A percentile compares a stretch with the other conserved stretches of the same genome.
Conservation (phyloP, 2,329 filamentous ascomycete species). For the Septoria petroselini region DNA sequence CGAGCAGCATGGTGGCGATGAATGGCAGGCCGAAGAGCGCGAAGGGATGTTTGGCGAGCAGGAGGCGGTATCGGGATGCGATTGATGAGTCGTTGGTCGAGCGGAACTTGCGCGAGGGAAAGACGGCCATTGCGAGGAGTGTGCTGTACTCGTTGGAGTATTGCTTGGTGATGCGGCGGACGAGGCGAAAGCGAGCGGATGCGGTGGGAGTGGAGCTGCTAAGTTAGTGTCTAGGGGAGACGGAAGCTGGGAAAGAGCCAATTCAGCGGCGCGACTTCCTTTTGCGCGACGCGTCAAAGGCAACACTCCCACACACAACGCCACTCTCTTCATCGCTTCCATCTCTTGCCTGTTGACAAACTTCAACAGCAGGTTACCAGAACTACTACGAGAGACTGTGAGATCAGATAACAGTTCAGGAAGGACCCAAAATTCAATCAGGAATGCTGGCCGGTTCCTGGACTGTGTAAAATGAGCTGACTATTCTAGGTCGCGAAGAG, state of each 20-base stretch:
- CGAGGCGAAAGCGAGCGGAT: neutral
- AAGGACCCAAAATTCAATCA: constrained; percentile 2
- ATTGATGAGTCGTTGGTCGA: constrained; percentile 65
- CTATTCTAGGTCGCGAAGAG: constrained; percentile 5
- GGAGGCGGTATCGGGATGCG: constrained; percentile 71
- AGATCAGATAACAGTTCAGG: too few species aligned
- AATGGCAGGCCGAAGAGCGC: constrained; percentile 92
- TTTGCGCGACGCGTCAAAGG: constrained; percentile 6
- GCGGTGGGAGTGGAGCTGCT: neutral
- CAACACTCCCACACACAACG: neutral
- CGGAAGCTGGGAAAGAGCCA: too few species aligned
- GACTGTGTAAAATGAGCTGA: constrained; percentile 10
- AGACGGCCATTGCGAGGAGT: constrained; percentile 35
- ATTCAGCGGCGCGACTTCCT: constrained; percentile 6
- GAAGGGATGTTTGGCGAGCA: constrained; percentile 78
- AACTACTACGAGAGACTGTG: too few species aligned
- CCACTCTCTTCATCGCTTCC: neutral
- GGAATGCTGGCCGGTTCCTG: neutral
- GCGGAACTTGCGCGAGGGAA: constrained; percentile 54
- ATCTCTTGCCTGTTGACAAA: neutral
- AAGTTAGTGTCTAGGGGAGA: neutral
- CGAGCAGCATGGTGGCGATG: constrained; percentile 80
- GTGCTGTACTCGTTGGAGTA: neutral
- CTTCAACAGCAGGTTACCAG: neutral
- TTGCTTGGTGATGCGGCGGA: neutral